Conservation (phyloP, 2,329 filamentous ascomycete genomes). For the Trichophyton mentagrophytes region DNA sequence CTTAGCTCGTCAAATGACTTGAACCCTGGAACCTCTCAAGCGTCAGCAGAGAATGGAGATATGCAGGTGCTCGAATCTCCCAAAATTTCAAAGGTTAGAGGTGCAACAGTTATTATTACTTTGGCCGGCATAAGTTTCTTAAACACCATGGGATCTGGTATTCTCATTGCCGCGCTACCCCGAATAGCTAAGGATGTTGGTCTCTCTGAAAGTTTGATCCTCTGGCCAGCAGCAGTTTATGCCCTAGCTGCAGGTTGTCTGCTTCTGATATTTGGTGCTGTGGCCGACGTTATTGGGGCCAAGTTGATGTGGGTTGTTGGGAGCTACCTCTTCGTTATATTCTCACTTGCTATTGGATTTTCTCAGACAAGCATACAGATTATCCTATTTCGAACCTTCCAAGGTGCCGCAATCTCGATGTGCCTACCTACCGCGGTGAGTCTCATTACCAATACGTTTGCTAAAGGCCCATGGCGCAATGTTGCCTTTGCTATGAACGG, state of each 20-base stretch:
- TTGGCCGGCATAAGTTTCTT: slow-evolving; percentile 21
- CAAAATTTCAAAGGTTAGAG: slow-evolving; percentile 9
- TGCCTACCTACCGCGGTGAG: slow-evolving; percentile 36
- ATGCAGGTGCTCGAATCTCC: background rate
- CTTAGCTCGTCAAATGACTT: background rate
- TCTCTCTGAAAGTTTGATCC: slow-evolving; percentile 16
- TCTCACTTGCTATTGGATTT: slow-evolving; percentile 31
- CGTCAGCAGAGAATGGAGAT: background rate
- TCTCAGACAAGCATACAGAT: slow-evolving; percentile 27
- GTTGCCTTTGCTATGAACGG: slow-evolving; percentile 40
- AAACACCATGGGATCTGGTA: slow-evolving; percentile 21
- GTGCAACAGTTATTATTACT: slow-evolving; percentile 16
- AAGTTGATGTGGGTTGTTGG: slow-evolving; percentile 36
- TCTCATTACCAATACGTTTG: slow-evolving; percentile 36
- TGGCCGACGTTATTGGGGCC: slow-evolving; percentile 39
- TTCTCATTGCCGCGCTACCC: slow-evolving; percentile 20
- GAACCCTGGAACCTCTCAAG: background rate
- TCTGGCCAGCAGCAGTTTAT: slow-evolving; percentile 21
- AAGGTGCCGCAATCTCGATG: slow-evolving; percentile 34
- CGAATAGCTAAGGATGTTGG: slow-evolving; percentile 19
- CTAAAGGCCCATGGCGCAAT: slow-evolving; percentile 34
- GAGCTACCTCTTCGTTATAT: slow-evolving; percentile 29
- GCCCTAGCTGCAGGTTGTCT: slow-evolving; percentile 30
- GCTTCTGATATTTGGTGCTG: slow-evolving; percentile 37
- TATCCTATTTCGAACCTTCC: slow-evolving; percentile 35